Conservation (phyloP, 2,329 filamentous ascomycete species). For the Xylariaceae sp. region DNA sequence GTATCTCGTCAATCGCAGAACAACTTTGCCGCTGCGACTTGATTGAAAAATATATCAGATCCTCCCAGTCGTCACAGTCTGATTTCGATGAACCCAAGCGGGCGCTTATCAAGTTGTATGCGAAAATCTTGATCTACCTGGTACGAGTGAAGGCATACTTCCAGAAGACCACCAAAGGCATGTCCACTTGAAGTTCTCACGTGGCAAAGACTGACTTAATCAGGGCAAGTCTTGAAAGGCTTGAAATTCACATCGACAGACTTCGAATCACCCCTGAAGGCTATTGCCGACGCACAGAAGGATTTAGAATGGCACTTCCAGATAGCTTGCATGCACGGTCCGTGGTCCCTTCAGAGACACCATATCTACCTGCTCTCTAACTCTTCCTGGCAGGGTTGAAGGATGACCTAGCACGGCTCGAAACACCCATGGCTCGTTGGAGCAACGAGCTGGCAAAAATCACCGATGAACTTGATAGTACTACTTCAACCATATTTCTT, state of each 20-base stretch:
- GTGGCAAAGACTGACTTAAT: not conserved
- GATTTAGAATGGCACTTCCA: not conserved
- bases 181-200: not conserved
- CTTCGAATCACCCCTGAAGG: not conserved
- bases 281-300: not conserved
- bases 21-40: not conserved
- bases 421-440: not conserved
- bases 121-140: not conserved
- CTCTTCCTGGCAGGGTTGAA: not conserved
- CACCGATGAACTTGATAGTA: not conserved
- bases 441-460: not conserved
- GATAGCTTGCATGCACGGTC: not conserved
- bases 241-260: not conserved
- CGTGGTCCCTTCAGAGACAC: not conserved
- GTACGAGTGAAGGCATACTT: not conserved
- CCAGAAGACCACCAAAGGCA: not conserved
- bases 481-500: not conserved
- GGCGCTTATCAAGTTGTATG: not conserved
- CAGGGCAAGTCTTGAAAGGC: not conserved
- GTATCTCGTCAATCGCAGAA: not conserved
- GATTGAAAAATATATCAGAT: not conserved
- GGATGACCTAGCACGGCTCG: not conserved
- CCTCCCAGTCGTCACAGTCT: not conserved
- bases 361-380: not conserved
- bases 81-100: not conserved